Percentiles rank a stretch among this genome's conserved stretches.
These are phyloP conservation scores for Melanogaster broomeanus DNA, from an alignment of 768 basidiomycete species.

Conservation along the genomic window DNA sequence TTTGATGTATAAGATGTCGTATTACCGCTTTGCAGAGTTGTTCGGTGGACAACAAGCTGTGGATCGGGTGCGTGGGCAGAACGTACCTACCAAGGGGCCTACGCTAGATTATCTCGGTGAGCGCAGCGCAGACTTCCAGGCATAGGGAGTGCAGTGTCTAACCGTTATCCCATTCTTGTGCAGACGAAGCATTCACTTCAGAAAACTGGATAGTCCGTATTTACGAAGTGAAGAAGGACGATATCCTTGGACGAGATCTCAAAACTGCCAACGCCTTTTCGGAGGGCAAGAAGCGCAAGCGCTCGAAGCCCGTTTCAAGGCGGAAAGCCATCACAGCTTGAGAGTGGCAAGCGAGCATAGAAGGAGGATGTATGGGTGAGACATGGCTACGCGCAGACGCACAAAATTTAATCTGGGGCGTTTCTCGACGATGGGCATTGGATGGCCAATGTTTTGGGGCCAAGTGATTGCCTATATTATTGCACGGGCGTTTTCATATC, in stretches of 20 bases:
- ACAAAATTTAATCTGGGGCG: no score
- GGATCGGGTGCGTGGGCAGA: constrained; percentile 91
- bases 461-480: no score
- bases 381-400: no score
- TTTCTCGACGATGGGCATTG: no score
- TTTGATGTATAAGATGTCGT: constrained; percentile 99
- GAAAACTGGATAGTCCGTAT: constrained; percentile 99
- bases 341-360: not conserved
- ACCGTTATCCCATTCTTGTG: not conserved
- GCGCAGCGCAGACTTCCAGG: constrained; percentile 23
- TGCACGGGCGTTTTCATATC: no score
- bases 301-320: constrained; percentile 64
- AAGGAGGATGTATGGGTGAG: not conserved
- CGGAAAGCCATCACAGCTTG: constrained; percentile 45
- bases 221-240: constrained; percentile 94
- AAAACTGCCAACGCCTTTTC: constrained; percentile 86
- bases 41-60: constrained; percentile 73
- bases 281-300: constrained; percentile 88
- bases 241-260: constrained; percentile 85
- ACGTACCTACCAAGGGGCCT: constrained; percentile 73
- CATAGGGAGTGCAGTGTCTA: not conserved
- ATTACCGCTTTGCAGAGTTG: constrained; percentile 91
- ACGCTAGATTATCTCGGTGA: constrained; percentile 86
- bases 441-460: no score
- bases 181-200: constrained; percentile 97